These are phyloP conservation scores for Vachellia collinsii DNA, from an alignment of 306 rosid genomes.

Conservation along the genomic window DNA sequence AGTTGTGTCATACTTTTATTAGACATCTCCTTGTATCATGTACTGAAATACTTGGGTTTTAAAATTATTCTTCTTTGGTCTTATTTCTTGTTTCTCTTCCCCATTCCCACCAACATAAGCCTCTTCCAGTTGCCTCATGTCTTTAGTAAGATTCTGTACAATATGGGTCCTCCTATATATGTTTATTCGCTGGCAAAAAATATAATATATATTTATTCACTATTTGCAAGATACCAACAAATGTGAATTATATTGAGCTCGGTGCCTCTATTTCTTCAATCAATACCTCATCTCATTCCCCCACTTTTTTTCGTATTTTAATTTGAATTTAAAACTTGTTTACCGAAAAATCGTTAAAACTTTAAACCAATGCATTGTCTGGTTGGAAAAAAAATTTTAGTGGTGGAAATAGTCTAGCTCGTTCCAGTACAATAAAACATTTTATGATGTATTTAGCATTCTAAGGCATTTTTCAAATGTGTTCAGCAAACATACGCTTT, in stretches of 20 bases:
- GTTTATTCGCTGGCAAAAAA: too few species aligned
- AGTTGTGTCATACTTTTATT: conserved; percentile 36
- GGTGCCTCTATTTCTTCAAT: background rate
- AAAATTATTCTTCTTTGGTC: background rate
- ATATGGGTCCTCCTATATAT: background rate
- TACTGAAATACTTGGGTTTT: conserved; percentile 8
- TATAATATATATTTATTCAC: background rate
- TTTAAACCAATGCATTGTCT: background rate
- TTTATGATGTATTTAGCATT: too few species aligned
- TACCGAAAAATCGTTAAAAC: too few species aligned
- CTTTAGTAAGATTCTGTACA: background rate
- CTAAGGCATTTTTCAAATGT: too few species aligned
- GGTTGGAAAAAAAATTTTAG: too few species aligned
- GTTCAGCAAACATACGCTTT: too few species aligned
- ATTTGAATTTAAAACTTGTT: background rate
- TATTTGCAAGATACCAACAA: background rate
- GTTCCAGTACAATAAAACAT: too few species aligned
- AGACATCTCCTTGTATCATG: background rate
- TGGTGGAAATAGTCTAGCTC: too few species aligned
- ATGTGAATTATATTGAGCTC: background rate
- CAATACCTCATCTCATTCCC: background rate
- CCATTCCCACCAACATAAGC: background rate
- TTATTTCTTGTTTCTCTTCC: background rate
- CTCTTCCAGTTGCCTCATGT: background rate
- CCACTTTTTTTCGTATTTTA: background rate